phyloP scores from a whole-genome alignment of 352 stramenopile species.

The Globisporangium alternatum region DNA sequence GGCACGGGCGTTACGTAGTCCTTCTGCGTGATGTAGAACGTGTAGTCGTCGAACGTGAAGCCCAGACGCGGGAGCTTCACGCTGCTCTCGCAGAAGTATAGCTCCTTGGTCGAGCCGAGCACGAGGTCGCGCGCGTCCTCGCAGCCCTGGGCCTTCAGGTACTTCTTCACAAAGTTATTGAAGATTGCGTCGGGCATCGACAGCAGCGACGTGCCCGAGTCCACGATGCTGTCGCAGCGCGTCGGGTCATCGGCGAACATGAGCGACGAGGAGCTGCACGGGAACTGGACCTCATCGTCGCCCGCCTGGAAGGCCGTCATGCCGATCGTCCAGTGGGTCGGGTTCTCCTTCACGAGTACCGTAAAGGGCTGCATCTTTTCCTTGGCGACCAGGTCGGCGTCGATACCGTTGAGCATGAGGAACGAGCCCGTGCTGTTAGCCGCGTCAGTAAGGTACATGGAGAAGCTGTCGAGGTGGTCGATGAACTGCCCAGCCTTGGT shows the following conservation, averaged over 20 bases:
- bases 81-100: conserved; percentile 54
- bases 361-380: conserved; percentile 40
- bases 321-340: conserved; percentile 60
- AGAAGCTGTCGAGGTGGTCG: conserved; percentile 60
- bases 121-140: conserved; percentile 11
- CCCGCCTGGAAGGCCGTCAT: conserved; percentile 59
- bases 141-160: conserved; percentile 39
- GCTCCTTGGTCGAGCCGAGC: conserved; percentile 11
- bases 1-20: conserved; percentile 47
- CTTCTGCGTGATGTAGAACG: conserved; percentile 55
- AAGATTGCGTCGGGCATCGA: conserved; percentile 41
- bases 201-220: conserved; percentile 56
- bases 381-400: conserved; percentile 42
- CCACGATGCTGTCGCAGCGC: conserved; percentile 46
- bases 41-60: conserved; percentile 53
- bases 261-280: conserved; percentile 29
- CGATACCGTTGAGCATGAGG: conserved; percentile 63
- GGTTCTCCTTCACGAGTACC: conserved; percentile 38
- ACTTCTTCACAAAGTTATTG: conserved; percentile 23
- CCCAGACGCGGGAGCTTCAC: conserved; percentile 46
- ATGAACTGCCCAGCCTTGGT: conserved; percentile 46
- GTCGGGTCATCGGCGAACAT: conserved; percentile 8
- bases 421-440: conserved; percentile 50
- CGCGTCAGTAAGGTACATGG: conserved; percentile 53
- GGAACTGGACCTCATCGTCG: conserved; percentile 31